Conservation (phyloP, 169 alveolate genomes). For the Cryptosporidium viatorum region DNA sequence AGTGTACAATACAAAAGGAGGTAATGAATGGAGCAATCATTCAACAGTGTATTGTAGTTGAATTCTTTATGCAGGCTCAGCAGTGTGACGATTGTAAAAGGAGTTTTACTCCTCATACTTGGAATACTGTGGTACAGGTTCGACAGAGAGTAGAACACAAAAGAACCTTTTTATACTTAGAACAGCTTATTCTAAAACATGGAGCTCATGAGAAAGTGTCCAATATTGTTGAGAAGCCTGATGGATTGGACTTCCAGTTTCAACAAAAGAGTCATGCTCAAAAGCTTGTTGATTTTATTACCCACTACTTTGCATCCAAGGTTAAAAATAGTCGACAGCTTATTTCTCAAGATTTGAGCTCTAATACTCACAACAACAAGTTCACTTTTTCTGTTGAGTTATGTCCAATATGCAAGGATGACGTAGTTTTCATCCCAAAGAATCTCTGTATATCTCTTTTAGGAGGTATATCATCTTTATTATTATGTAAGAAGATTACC, state of each 20-base stretch:
- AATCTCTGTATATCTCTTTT: slow-evolving; percentile 84
- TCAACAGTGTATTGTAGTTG: slow-evolving; percentile 90
- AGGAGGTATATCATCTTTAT: slow-evolving; percentile 93
- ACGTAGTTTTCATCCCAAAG: slow-evolving; percentile 92
- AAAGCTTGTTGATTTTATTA: slow-evolving; percentile 94
- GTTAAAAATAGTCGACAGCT: slow-evolving; percentile 90
- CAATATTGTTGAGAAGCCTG: slow-evolving; percentile 92
- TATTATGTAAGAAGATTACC: slow-evolving; percentile 87
- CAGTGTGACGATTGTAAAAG: slow-evolving; percentile 98
- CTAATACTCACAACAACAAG: slow-evolving; percentile 91
- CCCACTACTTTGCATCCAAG: slow-evolving; percentile 83
- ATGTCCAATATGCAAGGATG: slow-evolving; percentile 97
- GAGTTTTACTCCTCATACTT: slow-evolving; percentile 98
- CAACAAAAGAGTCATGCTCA: slow-evolving; percentile 93
- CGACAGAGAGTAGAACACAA: slow-evolving; percentile 98
- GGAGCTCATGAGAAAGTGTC: slow-evolving; percentile 93
- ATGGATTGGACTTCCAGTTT: slow-evolving; percentile 98
- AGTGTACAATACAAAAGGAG: slow-evolving; percentile 95
- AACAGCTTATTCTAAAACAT: slow-evolving; percentile 94
- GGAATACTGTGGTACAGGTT: slow-evolving; percentile 96
- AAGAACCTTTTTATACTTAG: slow-evolving; percentile 95
- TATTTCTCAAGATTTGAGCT: slow-evolving; percentile 92
- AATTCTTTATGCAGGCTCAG: slow-evolving; percentile 89
- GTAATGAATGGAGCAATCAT: slow-evolving; percentile 91
- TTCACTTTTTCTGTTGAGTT: slow-evolving; percentile 93